phyloP scores from a whole-genome alignment of 352 stramenopile species.

The Globisporangium emineosum region DNA sequence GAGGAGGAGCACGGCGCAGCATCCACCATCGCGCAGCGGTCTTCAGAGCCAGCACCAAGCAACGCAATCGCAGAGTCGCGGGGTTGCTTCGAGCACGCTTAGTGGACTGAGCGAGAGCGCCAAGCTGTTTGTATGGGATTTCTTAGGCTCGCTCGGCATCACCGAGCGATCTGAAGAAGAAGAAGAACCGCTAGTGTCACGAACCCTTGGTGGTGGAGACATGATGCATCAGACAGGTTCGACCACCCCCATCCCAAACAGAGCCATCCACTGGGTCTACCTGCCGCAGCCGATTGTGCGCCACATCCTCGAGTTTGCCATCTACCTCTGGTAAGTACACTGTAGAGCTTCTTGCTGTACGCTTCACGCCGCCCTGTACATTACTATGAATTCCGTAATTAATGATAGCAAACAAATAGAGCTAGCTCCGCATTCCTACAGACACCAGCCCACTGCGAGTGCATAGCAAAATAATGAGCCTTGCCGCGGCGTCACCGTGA shows the following conservation, averaged over 20 bases:
- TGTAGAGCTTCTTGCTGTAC: background rate
- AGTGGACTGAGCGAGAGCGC: background rate
- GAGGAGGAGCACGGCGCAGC: background rate
- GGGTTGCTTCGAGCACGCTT: background rate
- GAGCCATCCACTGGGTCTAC: slow-evolving; percentile 34
- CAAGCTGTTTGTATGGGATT: background rate
- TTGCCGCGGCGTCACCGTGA: background rate
- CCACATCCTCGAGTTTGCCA: slow-evolving; percentile 56
- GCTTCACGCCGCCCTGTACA: no score
- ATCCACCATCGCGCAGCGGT: background rate
- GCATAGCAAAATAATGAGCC: no score
- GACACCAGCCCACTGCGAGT: no score
- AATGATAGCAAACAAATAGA: background rate
- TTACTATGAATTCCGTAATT: background rate
- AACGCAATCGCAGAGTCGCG: background rate
- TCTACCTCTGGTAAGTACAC: slow-evolving; percentile 46
- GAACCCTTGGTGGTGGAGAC: background rate
- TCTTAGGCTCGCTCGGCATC: background rate
- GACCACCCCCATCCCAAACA: slow-evolving; percentile 4
- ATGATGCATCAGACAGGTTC: background rate
- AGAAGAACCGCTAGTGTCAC: background rate
- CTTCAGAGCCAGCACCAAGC: background rate
- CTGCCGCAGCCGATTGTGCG: slow-evolving; percentile 37
- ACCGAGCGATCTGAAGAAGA: background rate
- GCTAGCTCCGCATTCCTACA: no score